Base-by-base conservation (phyloP, 495 filamentous ascomycete genomes). In the Trichoderma gamsii region DNA sequence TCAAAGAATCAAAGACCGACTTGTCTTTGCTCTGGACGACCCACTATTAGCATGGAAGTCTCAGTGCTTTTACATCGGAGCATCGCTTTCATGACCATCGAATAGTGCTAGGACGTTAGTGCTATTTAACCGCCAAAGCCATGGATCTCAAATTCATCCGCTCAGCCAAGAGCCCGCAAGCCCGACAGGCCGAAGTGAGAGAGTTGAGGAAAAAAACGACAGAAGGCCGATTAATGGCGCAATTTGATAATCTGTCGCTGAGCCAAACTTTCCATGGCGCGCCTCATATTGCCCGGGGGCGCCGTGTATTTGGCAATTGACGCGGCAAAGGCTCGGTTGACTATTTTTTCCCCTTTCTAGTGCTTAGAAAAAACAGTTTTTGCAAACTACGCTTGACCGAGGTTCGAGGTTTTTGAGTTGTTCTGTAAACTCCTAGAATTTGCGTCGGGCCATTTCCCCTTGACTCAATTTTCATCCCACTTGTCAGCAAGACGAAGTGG, bases 221-320 rank as follows among this genome's bases (percentile, higher is more conserved):
- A 61, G 56, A 61, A 29, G 27, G 25, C 56, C 56, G 56, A 23
- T 61, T 25, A 61, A 61, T 61, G 56, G 56, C 56, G 56, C 56
- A 61, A 61, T 61, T 23, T 7, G 9, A 52, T 6, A 52, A 23
- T 18, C n/a, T 21, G 16, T 23, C 25, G 56, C 27, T 3, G 56
- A 61, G 56, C 11, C 5, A 52, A 25, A 52, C 18, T 52, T 21
- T 11, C 5, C 25, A n/a, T n/a, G 49, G 21, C 49, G 49, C 49
- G 18, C 21, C 16, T 52, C n/a, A 38, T 52, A 13, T 32, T 61
- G 56, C 25, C 5, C 25, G 23, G 16, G 27, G 56, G n/a, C 16
- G 21, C 16, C 51, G 27, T 61, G 25, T 18, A 38, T 32, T 32
- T 7, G 49, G 5, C 12, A 9, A 25, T 61, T 7, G 3, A 61